Conservation (phyloP, 495 filamentous ascomycete genomes). For the Penicillium simplicissimum region DNA sequence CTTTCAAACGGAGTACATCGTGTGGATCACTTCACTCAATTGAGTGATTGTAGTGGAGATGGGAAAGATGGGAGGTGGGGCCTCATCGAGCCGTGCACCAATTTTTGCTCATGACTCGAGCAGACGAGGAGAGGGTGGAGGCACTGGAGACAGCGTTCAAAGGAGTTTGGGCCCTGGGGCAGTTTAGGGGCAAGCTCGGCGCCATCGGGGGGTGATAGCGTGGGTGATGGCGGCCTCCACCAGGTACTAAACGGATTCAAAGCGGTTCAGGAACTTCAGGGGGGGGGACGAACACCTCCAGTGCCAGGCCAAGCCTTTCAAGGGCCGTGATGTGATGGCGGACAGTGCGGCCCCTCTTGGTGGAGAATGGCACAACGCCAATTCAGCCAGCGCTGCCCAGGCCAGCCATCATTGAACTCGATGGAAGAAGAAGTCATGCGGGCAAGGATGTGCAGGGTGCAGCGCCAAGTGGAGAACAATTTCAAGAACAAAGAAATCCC, state of each 20-base stretch:
- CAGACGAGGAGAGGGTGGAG: neutral
- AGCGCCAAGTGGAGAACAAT: neutral
- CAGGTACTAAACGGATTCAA: neutral
- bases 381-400: neutral
- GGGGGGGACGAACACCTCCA: neutral
- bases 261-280: slow-evolving; percentile 19
- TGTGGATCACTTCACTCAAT: slow-evolving; percentile 7
- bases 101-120: neutral
- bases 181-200: slow-evolving; percentile 8
- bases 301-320: neutral
- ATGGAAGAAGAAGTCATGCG: slow-evolving; percentile 9
- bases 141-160: neutral
- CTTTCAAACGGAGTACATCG: slow-evolving; percentile 10
- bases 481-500: neutral
- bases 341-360: neutral
- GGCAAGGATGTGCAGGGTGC: slow-evolving; percentile 1
- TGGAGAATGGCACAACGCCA: neutral
- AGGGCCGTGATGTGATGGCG: neutral
- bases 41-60: neutral
- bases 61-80: slow-evolving; percentile 8
- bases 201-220: slow-evolving; percentile 33
- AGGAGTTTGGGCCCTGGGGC: neutral
- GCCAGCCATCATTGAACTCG: neutral
- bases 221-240: slow-evolving; percentile 23
- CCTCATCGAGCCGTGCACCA: slow-evolving; percentile 13